Evolutionary conservation across 2,329 filamentous ascomycete species (phyloP).

Genomic region (Fusarium equiseti): DNA sequence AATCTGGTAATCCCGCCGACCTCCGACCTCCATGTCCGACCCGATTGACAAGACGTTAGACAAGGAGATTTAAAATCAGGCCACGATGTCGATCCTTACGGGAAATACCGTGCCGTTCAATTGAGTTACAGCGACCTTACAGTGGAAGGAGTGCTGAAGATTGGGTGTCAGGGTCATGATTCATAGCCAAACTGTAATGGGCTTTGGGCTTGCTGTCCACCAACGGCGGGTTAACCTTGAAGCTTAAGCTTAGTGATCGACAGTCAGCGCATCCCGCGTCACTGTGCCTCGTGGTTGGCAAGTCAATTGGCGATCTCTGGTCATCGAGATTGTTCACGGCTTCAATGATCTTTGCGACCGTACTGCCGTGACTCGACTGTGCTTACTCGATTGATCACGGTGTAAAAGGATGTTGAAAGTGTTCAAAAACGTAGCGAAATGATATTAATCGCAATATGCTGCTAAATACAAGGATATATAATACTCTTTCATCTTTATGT

Average conservation of each 20-base stretch:
- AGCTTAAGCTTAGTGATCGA: not conserved
- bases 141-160: not conserved
- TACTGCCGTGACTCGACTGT: not conserved
- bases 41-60: not conserved
- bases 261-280: not conserved
- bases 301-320: not conserved
- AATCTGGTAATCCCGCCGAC: not conserved
- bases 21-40: not conserved
- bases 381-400: not conserved
- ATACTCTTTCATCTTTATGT: slow-evolving; percentile 31
- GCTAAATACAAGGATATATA: slow-evolving; percentile 38
- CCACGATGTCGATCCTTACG: slow-evolving; percentile 4
- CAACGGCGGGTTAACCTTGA: not conserved
- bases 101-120: not conserved
- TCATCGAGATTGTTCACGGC: not conserved
- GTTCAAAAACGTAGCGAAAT: slow-evolving; percentile 18
- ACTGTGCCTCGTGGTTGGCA: not conserved
- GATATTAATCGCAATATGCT: slow-evolving; percentile 31
- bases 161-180: slow-evolving; percentile 3
- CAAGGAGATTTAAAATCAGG: not conserved
- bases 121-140: not conserved
- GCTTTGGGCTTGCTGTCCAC: not conserved
- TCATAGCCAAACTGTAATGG: slow-evolving; percentile 11
- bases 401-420: not conserved
- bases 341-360: not conserved